A percentile compares a stretch with the other conserved stretches of the same genome.
Evolutionary conservation across 106 monocot genomes (phyloP).

Genomic region (Acorus calamus): DNA sequence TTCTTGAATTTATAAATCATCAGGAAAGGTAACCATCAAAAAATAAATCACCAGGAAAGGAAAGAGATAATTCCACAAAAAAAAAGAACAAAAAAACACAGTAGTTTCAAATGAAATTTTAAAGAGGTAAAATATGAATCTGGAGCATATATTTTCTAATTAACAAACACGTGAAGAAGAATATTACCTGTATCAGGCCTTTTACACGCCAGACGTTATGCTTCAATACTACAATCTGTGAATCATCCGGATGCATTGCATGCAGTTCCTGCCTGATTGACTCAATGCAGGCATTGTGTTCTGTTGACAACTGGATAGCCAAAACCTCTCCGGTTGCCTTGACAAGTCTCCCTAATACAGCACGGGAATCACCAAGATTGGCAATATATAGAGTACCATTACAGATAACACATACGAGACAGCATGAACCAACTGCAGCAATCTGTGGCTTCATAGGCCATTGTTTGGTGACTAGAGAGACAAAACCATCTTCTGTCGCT

Average conservation of each 20-base stretch:
- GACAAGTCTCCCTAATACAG: slow-evolving; percentile 2
- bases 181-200: neutral
- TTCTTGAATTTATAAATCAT: no score
- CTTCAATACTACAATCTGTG: neutral
- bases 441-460: neutral
- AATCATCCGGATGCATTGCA: neutral
- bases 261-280: neutral
- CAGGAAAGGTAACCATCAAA: no score
- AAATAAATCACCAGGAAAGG: no score
- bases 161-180: no score
- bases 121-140: no score
- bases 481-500: slow-evolving; percentile 1
- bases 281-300: slow-evolving; percentile 1
- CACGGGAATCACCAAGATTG: neutral
- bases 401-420: no score
- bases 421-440: neutral
- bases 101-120: no score
- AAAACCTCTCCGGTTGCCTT: slow-evolving; percentile 2
- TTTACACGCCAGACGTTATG: slow-evolving; percentile 4
- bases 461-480: slow-evolving; percentile 1
- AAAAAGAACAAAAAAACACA: no score
- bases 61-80: no score
- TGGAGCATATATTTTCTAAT: no score
- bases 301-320: neutral
- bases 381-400: no score